Conservation (phyloP, 2,329 filamentous ascomycete genomes). For the Ophiostoma australiae region DNA sequence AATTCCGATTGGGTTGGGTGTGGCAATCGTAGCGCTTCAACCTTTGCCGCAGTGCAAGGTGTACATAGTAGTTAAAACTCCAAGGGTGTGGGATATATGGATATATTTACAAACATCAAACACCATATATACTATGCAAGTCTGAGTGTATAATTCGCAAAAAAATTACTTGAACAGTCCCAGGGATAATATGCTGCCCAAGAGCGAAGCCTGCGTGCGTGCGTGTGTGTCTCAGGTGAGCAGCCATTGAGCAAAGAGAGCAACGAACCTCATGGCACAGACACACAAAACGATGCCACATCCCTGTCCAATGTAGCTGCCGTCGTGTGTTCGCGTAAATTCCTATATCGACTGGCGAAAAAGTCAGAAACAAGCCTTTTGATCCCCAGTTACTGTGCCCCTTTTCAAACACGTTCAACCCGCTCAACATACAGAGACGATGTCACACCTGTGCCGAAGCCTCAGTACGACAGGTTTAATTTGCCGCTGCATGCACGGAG, state of each 20-base stretch:
- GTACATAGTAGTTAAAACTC: background rate
- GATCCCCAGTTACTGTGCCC: background rate
- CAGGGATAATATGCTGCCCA: background rate
- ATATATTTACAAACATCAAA: background rate
- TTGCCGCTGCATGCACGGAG: background rate
- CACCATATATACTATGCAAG: background rate
- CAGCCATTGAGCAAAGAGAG: background rate
- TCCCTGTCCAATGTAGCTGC: background rate
- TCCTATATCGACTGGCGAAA: background rate
- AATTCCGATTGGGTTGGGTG: background rate
- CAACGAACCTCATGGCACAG: background rate
- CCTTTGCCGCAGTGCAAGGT: background rate
- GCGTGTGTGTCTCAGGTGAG: background rate
- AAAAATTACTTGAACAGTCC: background rate
- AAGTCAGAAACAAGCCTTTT: background rate
- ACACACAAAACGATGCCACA: background rate
- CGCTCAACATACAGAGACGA: background rate
- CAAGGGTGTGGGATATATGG: too few species aligned
- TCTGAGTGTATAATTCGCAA: background rate
- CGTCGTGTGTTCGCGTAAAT: background rate
- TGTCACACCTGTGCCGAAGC: background rate
- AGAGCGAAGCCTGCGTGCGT: background rate
- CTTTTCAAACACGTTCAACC: background rate
- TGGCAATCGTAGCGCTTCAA: background rate
- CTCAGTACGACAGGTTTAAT: background rate